Percentiles rank a stretch among this genome's conserved stretches.
Conservation (phyloP, 331 rosid species). For the Acacia pycnantha region DNA sequence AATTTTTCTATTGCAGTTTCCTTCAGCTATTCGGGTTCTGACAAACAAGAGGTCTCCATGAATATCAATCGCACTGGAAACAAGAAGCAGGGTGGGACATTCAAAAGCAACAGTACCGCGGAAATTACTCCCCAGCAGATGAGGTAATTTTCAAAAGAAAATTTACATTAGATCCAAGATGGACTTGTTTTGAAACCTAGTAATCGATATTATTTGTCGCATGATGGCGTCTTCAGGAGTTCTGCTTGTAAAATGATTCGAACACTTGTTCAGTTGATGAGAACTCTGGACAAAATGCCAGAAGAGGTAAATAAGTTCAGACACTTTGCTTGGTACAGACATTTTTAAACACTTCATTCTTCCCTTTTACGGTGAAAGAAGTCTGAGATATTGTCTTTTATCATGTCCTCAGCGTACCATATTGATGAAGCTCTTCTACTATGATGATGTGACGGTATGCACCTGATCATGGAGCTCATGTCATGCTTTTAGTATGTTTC, state of each 20-base stretch:
- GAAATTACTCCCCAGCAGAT: conserved; percentile 92
- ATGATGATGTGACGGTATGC: conserved; percentile 80
- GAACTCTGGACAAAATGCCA: conserved; percentile 97
- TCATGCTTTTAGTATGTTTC: background rate
- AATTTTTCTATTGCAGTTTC: conserved; percentile 62
- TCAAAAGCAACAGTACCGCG: conserved; percentile 65
- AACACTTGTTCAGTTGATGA: conserved; percentile 91
- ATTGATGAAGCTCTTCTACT: conserved; percentile 88
- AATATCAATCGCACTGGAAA: conserved; percentile 78
- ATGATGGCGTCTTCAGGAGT: conserved; percentile 55
- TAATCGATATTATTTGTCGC: conserved; percentile 17
- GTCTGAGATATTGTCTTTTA: background rate
- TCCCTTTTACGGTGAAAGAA: background rate
- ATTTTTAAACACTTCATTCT: conserved; percentile 6
- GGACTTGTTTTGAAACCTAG: background rate
- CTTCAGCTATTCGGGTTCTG: conserved; percentile 74
- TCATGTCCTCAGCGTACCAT: conserved; percentile 76
- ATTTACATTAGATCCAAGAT: conserved; percentile 8
- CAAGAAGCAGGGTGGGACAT: conserved; percentile 76
- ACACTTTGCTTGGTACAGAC: conserved; percentile 17
- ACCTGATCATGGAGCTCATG: conserved; percentile 21
- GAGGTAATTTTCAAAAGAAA: conserved; percentile 48
- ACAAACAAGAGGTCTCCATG: conserved; percentile 81
- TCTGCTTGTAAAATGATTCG: conserved; percentile 99
- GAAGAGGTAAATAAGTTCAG: conserved; percentile 63